Evolutionary conservation across 495 filamentous ascomycete species (phyloP).

Genomic region (Penicillium steckii): DNA sequence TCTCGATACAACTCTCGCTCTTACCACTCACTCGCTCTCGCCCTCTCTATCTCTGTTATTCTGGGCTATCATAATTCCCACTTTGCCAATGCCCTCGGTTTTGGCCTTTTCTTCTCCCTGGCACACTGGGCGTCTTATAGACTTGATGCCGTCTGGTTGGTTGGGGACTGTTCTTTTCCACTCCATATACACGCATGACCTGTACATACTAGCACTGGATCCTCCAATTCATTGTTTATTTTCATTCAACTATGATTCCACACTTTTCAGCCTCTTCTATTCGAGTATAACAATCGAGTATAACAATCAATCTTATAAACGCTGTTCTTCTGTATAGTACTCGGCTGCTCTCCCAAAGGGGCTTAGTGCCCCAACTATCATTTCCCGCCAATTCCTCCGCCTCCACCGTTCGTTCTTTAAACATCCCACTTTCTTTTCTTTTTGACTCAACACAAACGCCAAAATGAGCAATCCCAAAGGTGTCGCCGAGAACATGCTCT

Average conservation of each 20-base stretch:
- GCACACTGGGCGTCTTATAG: slow-evolving; percentile 15
- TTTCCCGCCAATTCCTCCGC: not conserved
- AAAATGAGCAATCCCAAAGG: slow-evolving; percentile 44
- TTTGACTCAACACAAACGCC: slow-evolving; percentile 11
- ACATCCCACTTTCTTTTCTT: not conserved
- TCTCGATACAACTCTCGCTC: not conserved
- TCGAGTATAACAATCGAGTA: too few species aligned
- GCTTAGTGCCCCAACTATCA: slow-evolving; percentile 1
- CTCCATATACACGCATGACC: slow-evolving; percentile 9
- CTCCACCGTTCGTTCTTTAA: not conserved
- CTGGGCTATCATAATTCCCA: not conserved
- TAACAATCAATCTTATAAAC: too few species aligned
- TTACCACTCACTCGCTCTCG: too few species aligned
- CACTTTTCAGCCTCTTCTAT: not conserved
- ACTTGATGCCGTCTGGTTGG: not conserved
- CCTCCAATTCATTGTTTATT: slow-evolving; percentile 1
- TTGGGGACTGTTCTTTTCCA: slow-evolving; percentile 4
- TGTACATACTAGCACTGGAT: slow-evolving; percentile 16
- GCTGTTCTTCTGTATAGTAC: not conserved
- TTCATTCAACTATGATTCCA: too few species aligned
- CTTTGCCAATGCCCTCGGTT: not conserved
- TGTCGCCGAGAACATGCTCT: slow-evolving; percentile 64
- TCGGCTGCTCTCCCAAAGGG: not conserved
- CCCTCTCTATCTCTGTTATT: not conserved
- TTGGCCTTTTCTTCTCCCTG: not conserved